Percentiles rank a stretch among this genome's conserved stretches.
Evolutionary conservation across 2,329 filamentous ascomycete genomes (phyloP).

Genomic region (Acephala macrosclerotiorum): DNA sequence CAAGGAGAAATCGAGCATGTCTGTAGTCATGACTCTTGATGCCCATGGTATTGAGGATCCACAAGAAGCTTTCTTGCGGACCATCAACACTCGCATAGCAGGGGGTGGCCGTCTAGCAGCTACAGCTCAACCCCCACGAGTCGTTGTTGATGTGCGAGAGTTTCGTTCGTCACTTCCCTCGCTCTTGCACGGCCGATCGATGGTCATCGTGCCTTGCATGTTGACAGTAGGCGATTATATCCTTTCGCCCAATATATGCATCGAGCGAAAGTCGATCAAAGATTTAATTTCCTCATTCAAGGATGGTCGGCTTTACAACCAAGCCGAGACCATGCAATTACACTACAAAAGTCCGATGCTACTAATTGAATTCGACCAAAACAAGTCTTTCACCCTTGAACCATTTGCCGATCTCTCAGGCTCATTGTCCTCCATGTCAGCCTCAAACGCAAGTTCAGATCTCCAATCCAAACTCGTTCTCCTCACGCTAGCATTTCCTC

Average conservation of each 20-base stretch:
- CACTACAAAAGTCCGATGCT: constrained; percentile 92
- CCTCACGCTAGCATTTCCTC: constrained; percentile 89
- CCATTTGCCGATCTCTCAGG: constrained; percentile 73
- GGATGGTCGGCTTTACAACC: constrained; percentile 89
- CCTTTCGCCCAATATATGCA: constrained; percentile 86
- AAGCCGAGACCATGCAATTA: constrained; percentile 92
- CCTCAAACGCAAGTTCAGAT: constrained; percentile 70
- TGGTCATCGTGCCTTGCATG: constrained; percentile 92
- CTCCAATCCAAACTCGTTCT: constrained; percentile 92
- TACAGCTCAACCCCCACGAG: constrained; percentile 85
- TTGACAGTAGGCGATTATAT: constrained; percentile 97
- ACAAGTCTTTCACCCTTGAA: constrained; percentile 95
- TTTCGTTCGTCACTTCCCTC: constrained; percentile 93
- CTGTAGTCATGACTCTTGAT: constrained; percentile 81
- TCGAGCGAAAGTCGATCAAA: constrained; percentile 92
- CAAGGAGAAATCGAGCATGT: constrained; percentile 93
- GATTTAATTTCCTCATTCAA: constrained; percentile 92
- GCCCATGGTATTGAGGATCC: constrained; percentile 75
- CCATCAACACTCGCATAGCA: constrained; percentile 95
- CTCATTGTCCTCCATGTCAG: constrained; percentile 68
- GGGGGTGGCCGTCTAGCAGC: constrained; percentile 86
- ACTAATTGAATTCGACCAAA: constrained; percentile 96
- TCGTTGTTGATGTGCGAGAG: constrained; percentile 95
- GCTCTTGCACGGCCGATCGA: constrained; percentile 85
- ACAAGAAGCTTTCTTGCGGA: constrained; percentile 90